Percentiles rank a stretch among this genome's conserved stretches.
Evolutionary conservation across 2,329 filamentous ascomycete genomes (phyloP).

Genomic region (Aschersonia sp.): DNA sequence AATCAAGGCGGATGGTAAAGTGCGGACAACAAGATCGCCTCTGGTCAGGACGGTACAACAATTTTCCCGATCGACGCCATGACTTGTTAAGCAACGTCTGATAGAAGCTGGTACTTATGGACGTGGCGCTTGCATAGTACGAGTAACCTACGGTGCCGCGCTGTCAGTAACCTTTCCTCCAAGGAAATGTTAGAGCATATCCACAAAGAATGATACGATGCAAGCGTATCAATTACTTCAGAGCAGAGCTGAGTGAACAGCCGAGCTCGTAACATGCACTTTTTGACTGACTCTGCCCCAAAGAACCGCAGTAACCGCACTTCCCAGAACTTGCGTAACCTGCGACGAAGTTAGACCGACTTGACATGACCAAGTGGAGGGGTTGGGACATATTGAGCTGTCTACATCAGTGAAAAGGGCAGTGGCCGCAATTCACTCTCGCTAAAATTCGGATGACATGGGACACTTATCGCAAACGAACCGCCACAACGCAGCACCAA

Average conservation of each 20-base stretch:
- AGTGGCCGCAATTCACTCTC: too few species aligned
- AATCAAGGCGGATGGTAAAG: constrained; percentile 67
- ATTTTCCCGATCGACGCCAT: constrained; percentile 59
- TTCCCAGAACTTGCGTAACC: constrained; percentile 36
- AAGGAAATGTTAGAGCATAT: background rate
- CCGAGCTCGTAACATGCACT: constrained; percentile 14
- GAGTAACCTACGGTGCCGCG: constrained; percentile 42
- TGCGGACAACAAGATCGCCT: constrained; percentile 79
- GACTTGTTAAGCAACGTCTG: constrained; percentile 58
- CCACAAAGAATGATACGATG: too few species aligned
- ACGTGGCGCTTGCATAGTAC: constrained; percentile 52
- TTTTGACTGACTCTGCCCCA: constrained; percentile 35
- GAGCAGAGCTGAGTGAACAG: too few species aligned
- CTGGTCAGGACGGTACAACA: constrained; percentile 69
- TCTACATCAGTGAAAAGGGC: too few species aligned
- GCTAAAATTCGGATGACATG: too few species aligned
- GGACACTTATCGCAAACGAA: too few species aligned
- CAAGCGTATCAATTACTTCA: too few species aligned
- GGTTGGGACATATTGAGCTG: too few species aligned
- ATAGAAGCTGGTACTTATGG: constrained; percentile 52
- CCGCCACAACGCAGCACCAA: too few species aligned
- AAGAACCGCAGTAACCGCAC: constrained; percentile 37
- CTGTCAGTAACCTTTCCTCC: constrained; percentile 12
- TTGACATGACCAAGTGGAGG: too few species aligned
- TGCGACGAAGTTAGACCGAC: constrained; percentile 8